phyloP scores from a whole-genome alignment of 2,329 filamentous ascomycete species.

The Colletotrichum cordylinicola region DNA sequence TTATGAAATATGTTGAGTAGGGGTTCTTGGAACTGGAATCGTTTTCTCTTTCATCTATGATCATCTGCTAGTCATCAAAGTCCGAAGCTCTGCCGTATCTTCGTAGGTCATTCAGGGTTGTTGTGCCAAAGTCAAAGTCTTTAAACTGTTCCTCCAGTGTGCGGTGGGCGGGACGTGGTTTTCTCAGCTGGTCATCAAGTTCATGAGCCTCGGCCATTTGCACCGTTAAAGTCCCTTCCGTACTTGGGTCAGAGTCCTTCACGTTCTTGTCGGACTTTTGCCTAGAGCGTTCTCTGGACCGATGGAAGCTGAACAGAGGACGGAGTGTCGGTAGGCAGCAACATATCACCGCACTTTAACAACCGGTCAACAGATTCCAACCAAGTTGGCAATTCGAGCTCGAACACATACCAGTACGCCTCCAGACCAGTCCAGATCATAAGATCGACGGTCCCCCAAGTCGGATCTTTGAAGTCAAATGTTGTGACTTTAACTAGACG shows the following conservation, averaged over 20 bases:
- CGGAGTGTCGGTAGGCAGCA: neutral
- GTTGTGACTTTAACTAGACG: conserved; percentile 5
- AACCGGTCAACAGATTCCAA: neutral
- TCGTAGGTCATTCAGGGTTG: neutral
- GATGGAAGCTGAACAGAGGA: neutral
- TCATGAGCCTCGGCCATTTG: neutral
- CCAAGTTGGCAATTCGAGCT: neutral
- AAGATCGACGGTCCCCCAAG: conserved; percentile 16
- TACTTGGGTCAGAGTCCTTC: neutral
- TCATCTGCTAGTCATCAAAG: neutral
- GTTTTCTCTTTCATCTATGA: neutral
- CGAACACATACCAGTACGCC: neutral
- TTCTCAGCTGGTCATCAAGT: neutral
- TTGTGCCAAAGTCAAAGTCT: neutral
- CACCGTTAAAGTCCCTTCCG: neutral
- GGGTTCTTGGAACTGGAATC: neutral
- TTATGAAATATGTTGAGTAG: neutral
- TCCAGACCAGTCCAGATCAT: conserved; percentile 19
- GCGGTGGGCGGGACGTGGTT: neutral
- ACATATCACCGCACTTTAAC: neutral
- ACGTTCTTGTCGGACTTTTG: neutral
- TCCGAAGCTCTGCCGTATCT: neutral
- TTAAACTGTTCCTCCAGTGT: neutral
- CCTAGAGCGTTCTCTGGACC: neutral
- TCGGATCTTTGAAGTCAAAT: conserved; percentile 12